Evolutionary conservation across 495 filamentous ascomycete genomes (phyloP), one percentile per base, ranked within the genome.

Genomic region (Penicillium simplicissimum): DNA sequence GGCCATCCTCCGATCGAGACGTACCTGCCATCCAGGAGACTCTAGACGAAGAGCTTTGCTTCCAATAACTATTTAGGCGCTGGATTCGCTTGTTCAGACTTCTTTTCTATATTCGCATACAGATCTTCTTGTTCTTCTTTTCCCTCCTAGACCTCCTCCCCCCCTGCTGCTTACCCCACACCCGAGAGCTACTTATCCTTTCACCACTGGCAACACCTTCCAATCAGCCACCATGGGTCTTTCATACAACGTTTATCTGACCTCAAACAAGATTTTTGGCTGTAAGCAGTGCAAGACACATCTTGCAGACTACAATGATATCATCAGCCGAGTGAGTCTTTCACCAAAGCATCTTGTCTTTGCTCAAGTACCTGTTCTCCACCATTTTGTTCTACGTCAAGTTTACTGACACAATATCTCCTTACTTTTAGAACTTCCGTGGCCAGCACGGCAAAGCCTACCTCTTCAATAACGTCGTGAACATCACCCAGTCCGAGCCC

Each of bases 391-490:
- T 54, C 15, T 67, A 13, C 31, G 6, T 52, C 33, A 23, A 51
- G 45, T 37, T 56, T 28, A 59, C 61, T 68, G 28, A 74, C 58
- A 55, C 19, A 40, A 34, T 38, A 45, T 48, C 40, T 28, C 33
- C 14, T 19, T 25, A 34, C 56, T 67, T 8, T 14, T 38, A 98
- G 95, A 97, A 94, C 75, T 98, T 98, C 84, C 93, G 95, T 60
- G 95, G 95, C 71, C 94, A 97, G 72, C 96, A 98, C 69, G 95
- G 95, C 65, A 98, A 98, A 80, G 95, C 95, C 48, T 98, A 91
- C 78, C 90, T 98, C 64, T 98, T 98, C 85, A 88, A 92, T 76
- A 86, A 67, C 55, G 95, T 98, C 52, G 95, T 98, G 70, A 98
- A 98, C 76, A 82, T 96, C 73, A 88, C 84, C 55, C 79, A 85